phyloP scores from a whole-genome alignment of 148 eudicot genomes.

The Arbutus unedo region DNA sequence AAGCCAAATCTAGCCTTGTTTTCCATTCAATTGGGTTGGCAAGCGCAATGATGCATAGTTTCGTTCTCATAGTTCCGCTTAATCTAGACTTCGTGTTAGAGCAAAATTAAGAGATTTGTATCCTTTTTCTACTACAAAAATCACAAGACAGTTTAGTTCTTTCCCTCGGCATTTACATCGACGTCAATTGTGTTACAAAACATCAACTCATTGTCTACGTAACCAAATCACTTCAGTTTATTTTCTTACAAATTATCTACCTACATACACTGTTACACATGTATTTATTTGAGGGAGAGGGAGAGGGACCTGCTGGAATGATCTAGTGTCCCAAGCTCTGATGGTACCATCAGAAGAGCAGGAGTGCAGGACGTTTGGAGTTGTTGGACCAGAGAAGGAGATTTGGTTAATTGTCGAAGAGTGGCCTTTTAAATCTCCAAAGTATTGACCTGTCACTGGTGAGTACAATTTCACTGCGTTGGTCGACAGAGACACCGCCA shows the following conservation, averaged over 20 bases:
- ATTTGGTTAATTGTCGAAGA: slow-evolving; percentile 61
- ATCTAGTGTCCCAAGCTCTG: slow-evolving; percentile 87
- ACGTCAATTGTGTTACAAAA: background rate
- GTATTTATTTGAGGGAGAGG: background rate
- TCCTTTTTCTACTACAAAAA: background rate
- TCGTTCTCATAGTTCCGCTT: no score
- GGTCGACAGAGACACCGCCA: slow-evolving; percentile 89
- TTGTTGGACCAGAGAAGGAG: slow-evolving; percentile 40
- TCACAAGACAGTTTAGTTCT: background rate
- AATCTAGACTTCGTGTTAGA: no score
- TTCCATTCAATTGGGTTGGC: background rate
- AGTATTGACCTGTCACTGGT: slow-evolving; percentile 66
- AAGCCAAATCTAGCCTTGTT: background rate
- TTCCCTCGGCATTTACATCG: background rate
- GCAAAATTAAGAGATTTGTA: background rate
- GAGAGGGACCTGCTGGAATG: slow-evolving; percentile 54
- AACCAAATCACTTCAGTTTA: background rate
- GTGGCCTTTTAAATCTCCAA: slow-evolving; percentile 77
- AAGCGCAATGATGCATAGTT: background rate
- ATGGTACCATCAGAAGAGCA: slow-evolving; percentile 80
- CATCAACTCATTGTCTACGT: background rate
- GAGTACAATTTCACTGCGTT: slow-evolving; percentile 77
- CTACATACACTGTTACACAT: background rate
- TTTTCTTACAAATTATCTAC: background rate
- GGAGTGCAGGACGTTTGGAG: slow-evolving; percentile 56